Evolutionary conservation across 176 grass and related monocot genomes (phyloP).

Genomic region (Eleusine coracana): DNA sequence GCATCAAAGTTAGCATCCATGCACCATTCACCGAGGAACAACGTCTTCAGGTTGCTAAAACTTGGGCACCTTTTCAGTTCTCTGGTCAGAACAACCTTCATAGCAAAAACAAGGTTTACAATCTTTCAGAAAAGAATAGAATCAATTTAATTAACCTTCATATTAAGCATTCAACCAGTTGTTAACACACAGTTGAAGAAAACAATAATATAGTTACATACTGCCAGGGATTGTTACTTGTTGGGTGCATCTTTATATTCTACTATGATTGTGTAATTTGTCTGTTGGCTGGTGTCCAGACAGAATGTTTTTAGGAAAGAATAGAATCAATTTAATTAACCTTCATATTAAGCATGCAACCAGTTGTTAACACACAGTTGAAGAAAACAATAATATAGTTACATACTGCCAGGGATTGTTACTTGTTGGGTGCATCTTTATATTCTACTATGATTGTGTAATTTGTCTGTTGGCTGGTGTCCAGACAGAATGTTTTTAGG

Average conservation of each 20-base stretch:
- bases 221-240: background rate
- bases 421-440: background rate
- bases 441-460: background rate
- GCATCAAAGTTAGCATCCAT: conserved; percentile 7
- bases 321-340: background rate
- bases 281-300: background rate
- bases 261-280: background rate
- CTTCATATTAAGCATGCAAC: background rate
- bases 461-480: background rate
- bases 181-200: background rate
- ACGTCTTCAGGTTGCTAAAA: conserved; percentile 40
- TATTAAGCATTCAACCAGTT: background rate
- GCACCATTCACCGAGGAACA: conserved; percentile 46
- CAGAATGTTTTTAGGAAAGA: conserved; percentile 5
- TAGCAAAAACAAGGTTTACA: conserved; percentile 3
- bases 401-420: background rate
- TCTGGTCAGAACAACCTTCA: conserved; percentile 33
- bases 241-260: background rate
- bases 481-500: background rate
- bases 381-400: background rate
- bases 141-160: background rate
- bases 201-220: background rate
- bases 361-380: background rate
- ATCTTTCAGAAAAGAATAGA: background rate
- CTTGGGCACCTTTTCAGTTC: conserved; percentile 7